Percentiles rank a stretch among this genome's conserved stretches.
These are phyloP conservation scores for Pseudocercospora macadamiae DNA, from an alignment of 2,329 filamentous ascomycete species.

Conservation along the genomic window DNA sequence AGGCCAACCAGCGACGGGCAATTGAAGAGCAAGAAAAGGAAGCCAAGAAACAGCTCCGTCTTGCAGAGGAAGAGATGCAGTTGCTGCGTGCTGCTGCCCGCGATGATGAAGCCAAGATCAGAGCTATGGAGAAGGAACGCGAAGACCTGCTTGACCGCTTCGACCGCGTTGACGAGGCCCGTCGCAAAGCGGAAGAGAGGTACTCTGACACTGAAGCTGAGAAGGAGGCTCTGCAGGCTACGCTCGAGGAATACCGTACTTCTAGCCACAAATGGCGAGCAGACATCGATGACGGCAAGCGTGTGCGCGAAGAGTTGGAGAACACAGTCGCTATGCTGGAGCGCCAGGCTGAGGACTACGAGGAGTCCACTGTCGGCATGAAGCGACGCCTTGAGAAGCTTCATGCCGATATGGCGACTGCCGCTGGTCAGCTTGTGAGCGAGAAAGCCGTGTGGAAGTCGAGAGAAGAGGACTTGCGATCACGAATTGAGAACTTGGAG, in stretches of 20 bases:
- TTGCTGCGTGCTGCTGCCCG: constrained; percentile 47
- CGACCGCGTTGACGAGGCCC: constrained; percentile 38
- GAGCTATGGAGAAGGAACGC: constrained; percentile 47
- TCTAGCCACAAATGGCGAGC: constrained; percentile 62
- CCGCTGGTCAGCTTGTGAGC: constrained; percentile 76
- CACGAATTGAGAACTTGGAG: constrained; percentile 58
- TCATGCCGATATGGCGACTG: constrained; percentile 82
- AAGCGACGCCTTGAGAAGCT: constrained; percentile 80
- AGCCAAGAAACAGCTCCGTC: constrained; percentile 47
- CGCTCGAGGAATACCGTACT: constrained; percentile 65
- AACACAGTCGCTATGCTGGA: constrained; percentile 67
- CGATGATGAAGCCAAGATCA: constrained; percentile 48
- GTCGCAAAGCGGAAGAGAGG: constrained; percentile 34
- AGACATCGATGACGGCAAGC: constrained; percentile 59
- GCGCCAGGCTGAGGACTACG: constrained; percentile 81
- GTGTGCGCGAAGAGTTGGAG: constrained; percentile 69
- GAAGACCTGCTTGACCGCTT: constrained; percentile 44
- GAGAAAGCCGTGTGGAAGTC: constrained; percentile 80
- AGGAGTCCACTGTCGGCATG: constrained; percentile 62
- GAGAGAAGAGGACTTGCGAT: constrained; percentile 61
- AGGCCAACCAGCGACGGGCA: constrained; percentile 45
- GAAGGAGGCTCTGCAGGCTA: constrained; percentile 63
- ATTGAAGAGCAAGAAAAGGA: constrained; percentile 51
- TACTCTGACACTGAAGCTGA: constrained; percentile 55
- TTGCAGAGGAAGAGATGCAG: constrained; percentile 54